Conservation (phyloP, 2,329 filamentous ascomycete genomes). For the Xylariaceae sp. region DNA sequence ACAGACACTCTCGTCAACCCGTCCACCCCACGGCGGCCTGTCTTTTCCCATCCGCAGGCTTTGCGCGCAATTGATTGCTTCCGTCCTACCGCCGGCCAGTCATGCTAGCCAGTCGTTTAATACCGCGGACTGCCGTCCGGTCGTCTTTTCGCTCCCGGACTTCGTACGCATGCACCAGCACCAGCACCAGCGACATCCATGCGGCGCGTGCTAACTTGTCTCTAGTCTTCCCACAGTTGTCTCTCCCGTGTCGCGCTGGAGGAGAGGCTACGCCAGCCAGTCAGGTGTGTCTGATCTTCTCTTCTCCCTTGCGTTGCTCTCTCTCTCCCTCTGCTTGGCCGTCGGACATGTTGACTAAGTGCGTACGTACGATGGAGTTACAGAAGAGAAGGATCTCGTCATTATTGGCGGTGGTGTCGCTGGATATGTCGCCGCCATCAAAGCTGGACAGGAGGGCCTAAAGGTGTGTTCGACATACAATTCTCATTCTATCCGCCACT, state of each 20-base stretch:
- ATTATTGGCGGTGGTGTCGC: slow-evolving; percentile 98
- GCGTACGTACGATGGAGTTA: slow-evolving; percentile 1
- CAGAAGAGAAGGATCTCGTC: slow-evolving; percentile 92
- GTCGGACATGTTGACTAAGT: slow-evolving; percentile 37
- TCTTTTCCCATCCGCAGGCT: neutral
- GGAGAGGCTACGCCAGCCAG: slow-evolving; percentile 55
- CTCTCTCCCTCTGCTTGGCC: slow-evolving; percentile 23
- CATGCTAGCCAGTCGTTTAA: slow-evolving; percentile 60
- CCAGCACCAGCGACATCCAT: slow-evolving; percentile 11
- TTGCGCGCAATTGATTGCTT: slow-evolving; percentile 9
- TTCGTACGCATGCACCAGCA: slow-evolving; percentile 37
- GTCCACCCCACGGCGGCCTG: neutral
- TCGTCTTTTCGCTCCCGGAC: slow-evolving; percentile 52
- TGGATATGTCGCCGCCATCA: slow-evolving; percentile 98
- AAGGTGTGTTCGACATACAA: slow-evolving; percentile 58
- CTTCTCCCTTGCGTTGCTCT: neutral
- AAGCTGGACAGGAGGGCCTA: slow-evolving; percentile 93
- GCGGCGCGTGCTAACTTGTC: slow-evolving; percentile 19
- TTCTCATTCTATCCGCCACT: neutral
- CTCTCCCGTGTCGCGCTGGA: slow-evolving; percentile 49
- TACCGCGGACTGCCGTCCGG: slow-evolving; percentile 54
- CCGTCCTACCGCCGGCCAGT: slow-evolving; percentile 27
- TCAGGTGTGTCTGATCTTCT: slow-evolving; percentile 40
- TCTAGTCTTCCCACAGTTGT: slow-evolving; percentile 49
- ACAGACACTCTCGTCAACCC: neutral